Evolutionary conservation across 2,329 filamentous ascomycete genomes (phyloP), one percentile per base, ranked within the genome.

Genomic region (Ophiostoma triangulosporum): DNA sequence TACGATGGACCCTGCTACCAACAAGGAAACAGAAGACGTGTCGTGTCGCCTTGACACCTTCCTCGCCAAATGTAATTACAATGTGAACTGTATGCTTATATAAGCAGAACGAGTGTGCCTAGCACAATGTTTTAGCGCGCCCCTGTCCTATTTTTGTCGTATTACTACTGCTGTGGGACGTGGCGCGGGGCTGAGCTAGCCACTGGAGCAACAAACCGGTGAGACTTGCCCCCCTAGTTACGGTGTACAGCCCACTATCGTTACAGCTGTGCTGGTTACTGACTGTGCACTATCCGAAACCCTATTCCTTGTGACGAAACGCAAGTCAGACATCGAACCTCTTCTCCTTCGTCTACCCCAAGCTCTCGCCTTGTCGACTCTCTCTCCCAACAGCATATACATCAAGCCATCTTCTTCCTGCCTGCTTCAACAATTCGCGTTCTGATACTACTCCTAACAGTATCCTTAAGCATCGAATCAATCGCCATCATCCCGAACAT

Each of bases 261-360:
- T 24, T 48, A 32, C 46, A n/a, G 27, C 6, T 32, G 29, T 48
- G 24, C 24, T 26, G 24, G 24, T 15, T 33, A 33, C 31, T 9
- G n/a, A 27, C 26, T 17, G 15, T 48, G 22, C 17, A 26, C 45
- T 33, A 48, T 50, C 50, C 57, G 57, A 58, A 58, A 58, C 57
- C 35, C 36, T 43, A 35, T 33, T 20, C 29, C 46, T 45, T 38
- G 53, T 56, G 55, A 52, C 57, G 57, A 58, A 58, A 58, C 57
- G 43, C 53, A 57, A 22, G 53, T 53, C 53, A 56, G 53, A 52
- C 48, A 54, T 31, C 43, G 35, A 43, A 46, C 9, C 33, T 50
- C 50, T 50, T 29, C 26, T 49, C 33, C 31, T 49, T 35, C 54
- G 17, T 22, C 35, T 17, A 22, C 31, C 32, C 40, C n/a, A n/a